Evolutionary conservation across 345 rosid genomes (phyloP), one percentile per base, ranked within the genome.

Genomic region (Syzygium oleosum): DNA sequence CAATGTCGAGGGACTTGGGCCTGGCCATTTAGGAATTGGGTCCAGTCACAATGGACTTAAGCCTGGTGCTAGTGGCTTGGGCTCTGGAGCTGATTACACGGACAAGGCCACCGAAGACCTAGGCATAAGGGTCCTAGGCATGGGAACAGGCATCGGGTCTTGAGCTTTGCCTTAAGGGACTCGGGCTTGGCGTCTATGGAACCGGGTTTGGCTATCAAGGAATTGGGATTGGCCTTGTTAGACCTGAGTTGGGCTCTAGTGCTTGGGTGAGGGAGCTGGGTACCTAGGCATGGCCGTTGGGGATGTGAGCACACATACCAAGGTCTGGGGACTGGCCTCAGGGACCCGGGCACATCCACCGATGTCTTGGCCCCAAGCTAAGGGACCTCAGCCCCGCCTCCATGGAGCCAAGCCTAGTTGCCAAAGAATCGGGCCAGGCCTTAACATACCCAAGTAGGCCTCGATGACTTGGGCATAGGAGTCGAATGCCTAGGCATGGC

Each of bases 101-200:
- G 46, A 43, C 46, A 58, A 58, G 19, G 73, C 77, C 21, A 63
- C 38, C 19, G 2, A 8, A 9, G 31, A 63, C 77, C 77, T 15
- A 29, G 19, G 9, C 38, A 61, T 13, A 15, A 4, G 34, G 15
- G 17, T 61, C 41, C 9, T 15, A 15, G 38, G 38, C 19, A 65
- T 7, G 5, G 7, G 46, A 43, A 6, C 43, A 5, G 10, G 78
- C 78, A 3, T 7, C 3, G 5, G 41, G 78, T 65, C 78, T 31
- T 2, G 2, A 65, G 78, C 78, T 65, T 31, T 29, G 22, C 78
- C 78, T 65, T 2, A 31, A 29, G 43, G 43, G 22, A 65, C 43
- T 68, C 4, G 4, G 79, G 43, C 23, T 12, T 0, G 4, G 5
- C 6, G 6, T 15, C 9, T 68, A 34, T 34, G 0, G 25, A 4